These are phyloP conservation scores for Pleurotus giganteus DNA, from an alignment of 768 basidiomycete genomes.

Conservation along the genomic window DNA sequence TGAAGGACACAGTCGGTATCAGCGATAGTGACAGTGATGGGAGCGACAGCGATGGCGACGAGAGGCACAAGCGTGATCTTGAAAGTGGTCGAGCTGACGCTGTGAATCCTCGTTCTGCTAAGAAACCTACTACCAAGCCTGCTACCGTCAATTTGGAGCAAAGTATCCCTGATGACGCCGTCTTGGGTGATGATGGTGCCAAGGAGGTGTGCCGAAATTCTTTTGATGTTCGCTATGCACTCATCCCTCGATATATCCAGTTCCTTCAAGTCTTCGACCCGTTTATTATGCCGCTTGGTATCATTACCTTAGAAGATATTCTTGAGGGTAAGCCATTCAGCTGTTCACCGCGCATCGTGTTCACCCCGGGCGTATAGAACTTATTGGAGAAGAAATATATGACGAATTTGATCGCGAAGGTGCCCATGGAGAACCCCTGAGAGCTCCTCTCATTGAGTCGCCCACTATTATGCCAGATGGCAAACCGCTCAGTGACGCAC, in stretches of 20 bases:
- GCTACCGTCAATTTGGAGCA: conserved; percentile 53
- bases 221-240: background rate
- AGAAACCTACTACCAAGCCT: conserved; percentile 25
- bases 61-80: conserved; percentile 8
- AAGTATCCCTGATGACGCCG: conserved; percentile 86
- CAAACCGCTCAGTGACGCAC: background rate
- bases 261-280: conserved; percentile 84
- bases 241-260: conserved; percentile 28
- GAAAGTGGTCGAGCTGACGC: background rate
- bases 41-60: conserved; percentile 39
- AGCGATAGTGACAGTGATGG: conserved; percentile 59
- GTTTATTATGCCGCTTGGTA: conserved; percentile 80
- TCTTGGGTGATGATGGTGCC: conserved; percentile 70
- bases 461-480: conserved; percentile 9
- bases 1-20: conserved; percentile 73
- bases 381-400: conserved; percentile 92
- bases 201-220: conserved; percentile 51
- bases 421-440: conserved; percentile 49
- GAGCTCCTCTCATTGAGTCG: conserved; percentile 34
- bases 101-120: conserved; percentile 20
- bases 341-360: background rate
- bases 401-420: conserved; percentile 88
- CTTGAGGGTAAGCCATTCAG: conserved; percentile 61
- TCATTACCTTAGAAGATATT: conserved; percentile 92
- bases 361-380: conserved; percentile 42